Percentiles rank a stretch among this genome's conserved stretches.
phyloP scores from a whole-genome alignment of 208 protist species.

The Dictyostelium gargantuum region DNA sequence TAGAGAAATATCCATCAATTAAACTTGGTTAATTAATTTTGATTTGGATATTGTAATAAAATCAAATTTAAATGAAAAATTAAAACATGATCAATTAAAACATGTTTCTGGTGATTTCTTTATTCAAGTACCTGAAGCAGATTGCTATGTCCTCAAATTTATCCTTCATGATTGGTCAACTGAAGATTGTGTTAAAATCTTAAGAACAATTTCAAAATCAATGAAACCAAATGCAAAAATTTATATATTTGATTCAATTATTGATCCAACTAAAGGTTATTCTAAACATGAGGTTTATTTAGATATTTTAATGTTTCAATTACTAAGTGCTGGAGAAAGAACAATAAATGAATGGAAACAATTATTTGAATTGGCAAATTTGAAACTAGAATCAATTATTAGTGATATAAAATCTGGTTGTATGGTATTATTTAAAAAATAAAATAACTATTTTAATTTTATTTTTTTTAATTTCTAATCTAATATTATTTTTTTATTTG shows the following conservation, averaged over 20 bases:
- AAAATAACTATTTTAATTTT: background rate
- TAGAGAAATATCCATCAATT: background rate
- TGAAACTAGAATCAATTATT: background rate
- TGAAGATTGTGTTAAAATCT: background rate
- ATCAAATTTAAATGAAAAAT: background rate
- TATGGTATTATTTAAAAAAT: background rate
- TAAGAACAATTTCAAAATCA: background rate
- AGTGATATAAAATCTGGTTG: background rate
- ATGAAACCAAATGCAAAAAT: conserved; percentile 21
- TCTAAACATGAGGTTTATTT: background rate
- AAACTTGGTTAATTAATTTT: conserved; percentile 40
- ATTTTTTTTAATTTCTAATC: too few species aligned
- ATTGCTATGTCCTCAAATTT: conserved; percentile 15
- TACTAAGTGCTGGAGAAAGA: background rate
- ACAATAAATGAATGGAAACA: background rate
- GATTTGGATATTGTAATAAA: background rate
- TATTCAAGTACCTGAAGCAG: background rate
- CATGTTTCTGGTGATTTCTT: conserved; percentile 14
- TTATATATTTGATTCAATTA: background rate
- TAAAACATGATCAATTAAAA: background rate
- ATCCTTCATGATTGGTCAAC: conserved; percentile 28
- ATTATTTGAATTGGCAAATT: background rate
- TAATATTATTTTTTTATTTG: too few species aligned
- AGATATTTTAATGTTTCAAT: background rate
- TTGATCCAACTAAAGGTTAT: background rate